Evolutionary conservation across 371 early-diverging fungal genomes (phyloP).

Genomic region (Chytridium lagenaria): DNA sequence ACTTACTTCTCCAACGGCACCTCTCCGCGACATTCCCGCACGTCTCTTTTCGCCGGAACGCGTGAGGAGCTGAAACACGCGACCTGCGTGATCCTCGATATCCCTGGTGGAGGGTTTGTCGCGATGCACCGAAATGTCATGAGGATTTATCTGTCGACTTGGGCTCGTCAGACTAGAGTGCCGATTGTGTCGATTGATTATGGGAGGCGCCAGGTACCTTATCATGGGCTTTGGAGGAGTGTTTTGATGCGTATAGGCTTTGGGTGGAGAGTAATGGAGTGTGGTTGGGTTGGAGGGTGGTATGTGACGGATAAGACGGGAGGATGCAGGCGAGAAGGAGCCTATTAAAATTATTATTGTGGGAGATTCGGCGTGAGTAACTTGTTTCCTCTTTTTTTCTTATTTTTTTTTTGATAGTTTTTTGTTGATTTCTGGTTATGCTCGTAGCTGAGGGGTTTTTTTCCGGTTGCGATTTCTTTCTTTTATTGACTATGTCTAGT

Average conservation of each 20-base stretch:
- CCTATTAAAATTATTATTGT: slow-evolving; percentile 69
- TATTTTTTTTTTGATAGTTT: slow-evolving; percentile 8
- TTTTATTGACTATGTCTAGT: no score
- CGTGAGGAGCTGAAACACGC: slow-evolving; percentile 51
- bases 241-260: slow-evolving; percentile 84
- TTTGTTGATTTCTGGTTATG: slow-evolving; percentile 17
- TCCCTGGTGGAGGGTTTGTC: slow-evolving; percentile 90
- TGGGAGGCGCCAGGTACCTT: slow-evolving; percentile 95
- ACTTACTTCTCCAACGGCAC: slow-evolving; percentile 37
- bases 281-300: slow-evolving; percentile 64
- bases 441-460: no score
- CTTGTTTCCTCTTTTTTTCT: slow-evolving; percentile 3
- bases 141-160: slow-evolving; percentile 53
- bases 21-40: slow-evolving; percentile 27
- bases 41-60: slow-evolving; percentile 60
- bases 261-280: slow-evolving; percentile 54
- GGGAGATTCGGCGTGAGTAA: slow-evolving; percentile 93
- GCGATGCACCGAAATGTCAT: slow-evolving; percentile 58
- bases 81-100: slow-evolving; percentile 69
- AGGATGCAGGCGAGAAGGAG: slow-evolving; percentile 37
- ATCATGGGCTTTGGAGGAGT: slow-evolving; percentile 91
- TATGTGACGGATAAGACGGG: slow-evolving; percentile 40
- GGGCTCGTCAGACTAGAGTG: slow-evolving; percentile 48
- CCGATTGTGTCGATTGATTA: slow-evolving; percentile 87
- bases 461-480: no score